A percentile compares a stretch with the other conserved stretches of the same genome.
phyloP scores from a whole-genome alignment of 2,329 filamentous ascomycete genomes.

The Cytospora piceae region DNA sequence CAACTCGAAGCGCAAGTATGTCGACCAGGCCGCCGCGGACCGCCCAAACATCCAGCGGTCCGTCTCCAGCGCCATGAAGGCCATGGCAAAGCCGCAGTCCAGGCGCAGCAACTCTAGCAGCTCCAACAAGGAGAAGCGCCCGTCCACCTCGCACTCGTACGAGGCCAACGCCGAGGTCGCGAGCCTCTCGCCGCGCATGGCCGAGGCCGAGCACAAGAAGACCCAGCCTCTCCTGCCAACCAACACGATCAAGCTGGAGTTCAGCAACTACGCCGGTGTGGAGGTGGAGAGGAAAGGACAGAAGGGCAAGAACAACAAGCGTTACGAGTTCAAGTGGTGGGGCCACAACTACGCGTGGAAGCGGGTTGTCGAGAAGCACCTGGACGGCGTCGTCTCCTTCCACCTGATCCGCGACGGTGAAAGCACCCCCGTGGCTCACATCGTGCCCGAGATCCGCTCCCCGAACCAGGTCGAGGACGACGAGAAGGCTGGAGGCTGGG shows the following conservation, averaged over 20 bases:
- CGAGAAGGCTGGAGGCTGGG: slow-evolving; percentile 79
- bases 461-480: slow-evolving; percentile 73
- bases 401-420: slow-evolving; percentile 73
- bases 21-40: slow-evolving; percentile 53
- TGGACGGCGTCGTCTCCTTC: slow-evolving; percentile 69
- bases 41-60: slow-evolving; percentile 50
- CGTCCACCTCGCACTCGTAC: slow-evolving; percentile 42
- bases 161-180: slow-evolving; percentile 40
- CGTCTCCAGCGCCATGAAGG: slow-evolving; percentile 54
- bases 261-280: slow-evolving; percentile 95
- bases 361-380: slow-evolving; percentile 70
- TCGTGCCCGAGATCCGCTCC: slow-evolving; percentile 78
- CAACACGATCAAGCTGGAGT: slow-evolving; percentile 87
- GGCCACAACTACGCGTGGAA: slow-evolving; percentile 84
- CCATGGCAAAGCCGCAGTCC: slow-evolving; percentile 40
- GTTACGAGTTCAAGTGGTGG: slow-evolving; percentile 96
- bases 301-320: slow-evolving; percentile 64
- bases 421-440: slow-evolving; percentile 74
- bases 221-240: slow-evolving; percentile 56
- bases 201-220: slow-evolving; percentile 30
- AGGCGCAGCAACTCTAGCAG: slow-evolving; percentile 43
- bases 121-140: slow-evolving; percentile 37
- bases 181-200: slow-evolving; percentile 38
- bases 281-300: slow-evolving; percentile 72
- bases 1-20: slow-evolving; percentile 74